Evolutionary conservation across 352 stramenopile species (phyloP), one percentile per base, ranked within the genome.

Genomic region (Heterotrichella gracilis): DNA sequence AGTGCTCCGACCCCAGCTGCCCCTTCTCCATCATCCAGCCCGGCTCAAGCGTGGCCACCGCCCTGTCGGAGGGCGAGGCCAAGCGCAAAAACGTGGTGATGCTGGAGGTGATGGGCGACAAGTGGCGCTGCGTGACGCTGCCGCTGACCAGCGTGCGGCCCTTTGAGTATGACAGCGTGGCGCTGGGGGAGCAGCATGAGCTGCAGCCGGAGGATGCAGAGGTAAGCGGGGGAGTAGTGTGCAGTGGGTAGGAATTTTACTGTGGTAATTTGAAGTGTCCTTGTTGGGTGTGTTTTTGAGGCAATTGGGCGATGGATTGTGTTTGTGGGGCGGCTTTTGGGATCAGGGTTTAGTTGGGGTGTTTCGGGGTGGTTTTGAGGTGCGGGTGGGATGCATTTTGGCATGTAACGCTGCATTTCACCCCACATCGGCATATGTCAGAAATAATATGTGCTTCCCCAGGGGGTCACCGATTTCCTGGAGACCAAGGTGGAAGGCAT

Each of bases 21-120:
- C n/a, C n/a, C n/a, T n/a, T 95, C 74, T 89, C 86, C 64, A 90
- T 98, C 69, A 89, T 84, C 14, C 91, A 98, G 75, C 91, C 91
- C 0, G 91, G 91, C 0, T 95, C 86, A 0, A 92, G 81, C 3
- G 86, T 98, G 19, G 90, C 90, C 0, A 96, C 89, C 32, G 93
- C 83, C 67, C 78, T 96, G 2, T 82, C 88, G 0, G 80, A 86
- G 73, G 89, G 87, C 2, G 82, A 88, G 73, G 74, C 78, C 3
- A 66, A 77, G 17, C 76, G 73, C 25, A 94, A 94, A 73, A 77
- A 89, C 68, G 80, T 91, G 13, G 84, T 77, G 0, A 77, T 94
- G 41, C 71, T 93, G 13, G 83, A 94, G 69, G 77, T 98, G 40
- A 78, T 79, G 17, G 80, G 80, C 0, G 79, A 84, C 69, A 14